Base-by-base conservation (phyloP, 768 basidiomycete species). In the Tricholoma flavovirens region DNA sequence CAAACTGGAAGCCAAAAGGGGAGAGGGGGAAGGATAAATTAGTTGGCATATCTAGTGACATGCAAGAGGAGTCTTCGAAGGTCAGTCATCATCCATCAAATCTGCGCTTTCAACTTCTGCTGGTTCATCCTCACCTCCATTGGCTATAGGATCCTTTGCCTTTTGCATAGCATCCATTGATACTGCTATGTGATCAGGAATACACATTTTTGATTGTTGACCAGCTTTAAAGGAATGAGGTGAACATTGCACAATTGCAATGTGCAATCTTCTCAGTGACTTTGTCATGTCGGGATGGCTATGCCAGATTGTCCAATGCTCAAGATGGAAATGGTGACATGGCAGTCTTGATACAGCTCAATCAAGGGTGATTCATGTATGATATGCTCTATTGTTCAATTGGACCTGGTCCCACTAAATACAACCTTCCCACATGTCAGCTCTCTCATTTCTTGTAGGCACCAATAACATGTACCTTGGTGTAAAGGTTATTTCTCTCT, bases 401-500 rank as follows among this genome's bases (percentile, higher is more conserved):
- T 61, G 3, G 62, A 59, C 5, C 60, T 49, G 14, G 43, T 46
- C 14, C 62, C 59, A 10, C 62, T 54, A 59, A 58, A 51, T 7
- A 55, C 51, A 10, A 57, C 53, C 53, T 58, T 49, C 40, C 6
- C 4, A 14, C 2, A 21, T 17, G 45, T 51, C 35, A 24, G 24
- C 10, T 42, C 40, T 42, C 12, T 22, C 12, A 45, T 10, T 14
- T 14, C 21, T 24, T 45, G 43, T 9, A 45, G 43, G 6, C 40
- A 8, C 21, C 17, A 8, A 42, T 42, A 42, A 32, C 26, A 42
- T 21, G 26, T 4, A 54, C 54, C 57, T 63, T 60, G 11, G 54
- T 60, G 14, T 67, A 72, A 1, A 75, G 59, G 49, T 76, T 76
- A 11, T 68, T 64, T 1, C 65, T 53, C 48, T 77, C 74, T 0